These are phyloP conservation scores for Plasmodium falciparum DNA, from an alignment of 169 alveolate species.

Conservation along the genomic window DNA sequence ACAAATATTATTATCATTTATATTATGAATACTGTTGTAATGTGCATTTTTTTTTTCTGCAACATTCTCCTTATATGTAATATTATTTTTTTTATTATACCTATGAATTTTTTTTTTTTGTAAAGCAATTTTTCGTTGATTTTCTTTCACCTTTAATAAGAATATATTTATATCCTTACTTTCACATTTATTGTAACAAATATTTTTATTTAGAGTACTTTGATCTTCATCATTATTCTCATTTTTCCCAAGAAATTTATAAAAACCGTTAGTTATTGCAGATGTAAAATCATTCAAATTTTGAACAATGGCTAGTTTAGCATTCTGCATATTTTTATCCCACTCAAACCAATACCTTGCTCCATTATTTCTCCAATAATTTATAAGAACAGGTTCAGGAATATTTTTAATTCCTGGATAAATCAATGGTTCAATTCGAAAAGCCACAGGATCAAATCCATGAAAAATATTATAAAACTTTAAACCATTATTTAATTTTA, in stretches of 20 bases:
- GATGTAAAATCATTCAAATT: conserved; percentile 82
- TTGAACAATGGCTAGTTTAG: conserved; percentile 80
- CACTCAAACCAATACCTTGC: conserved; percentile 90
- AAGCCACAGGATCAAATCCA: conserved; percentile 90
- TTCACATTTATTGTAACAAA: conserved; percentile 77
- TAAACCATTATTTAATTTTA: conserved; percentile 80
- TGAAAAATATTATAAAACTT: conserved; percentile 87
- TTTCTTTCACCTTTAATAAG: conserved; percentile 75
- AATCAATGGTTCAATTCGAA: conserved; percentile 87
- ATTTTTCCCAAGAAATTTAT: conserved; percentile 75
- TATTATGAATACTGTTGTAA: neutral
- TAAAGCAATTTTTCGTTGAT: conserved; percentile 73
- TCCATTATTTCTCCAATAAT: conserved; percentile 90
- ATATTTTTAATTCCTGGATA: conserved; percentile 81
- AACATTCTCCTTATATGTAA: neutral
- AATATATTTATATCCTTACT: conserved; percentile 79
- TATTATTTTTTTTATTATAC: neutral
- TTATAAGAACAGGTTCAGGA: conserved; percentile 89
- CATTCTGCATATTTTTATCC: conserved; percentile 88
- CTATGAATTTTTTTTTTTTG: conserved; percentile 59
- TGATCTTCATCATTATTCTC: conserved; percentile 77
- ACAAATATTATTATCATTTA: neutral
- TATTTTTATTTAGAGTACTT: conserved; percentile 66
- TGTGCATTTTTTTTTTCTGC: neutral
- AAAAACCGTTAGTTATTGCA: conserved; percentile 79